Evolutionary conservation across 345 rosid species (phyloP).

Genomic region (Lumnitzera racemosa): DNA sequence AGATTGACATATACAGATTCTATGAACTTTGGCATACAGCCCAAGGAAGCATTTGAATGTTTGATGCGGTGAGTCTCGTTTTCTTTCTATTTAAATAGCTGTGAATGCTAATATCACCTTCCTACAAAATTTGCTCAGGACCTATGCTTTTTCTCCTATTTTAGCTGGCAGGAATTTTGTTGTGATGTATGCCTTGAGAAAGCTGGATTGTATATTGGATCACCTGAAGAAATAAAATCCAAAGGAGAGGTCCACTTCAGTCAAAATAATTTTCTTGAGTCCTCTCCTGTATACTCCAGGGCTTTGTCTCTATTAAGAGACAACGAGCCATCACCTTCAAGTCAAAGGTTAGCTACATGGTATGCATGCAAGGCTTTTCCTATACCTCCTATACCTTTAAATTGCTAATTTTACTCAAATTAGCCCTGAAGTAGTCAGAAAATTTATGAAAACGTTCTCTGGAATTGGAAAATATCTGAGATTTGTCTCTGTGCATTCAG

Average conservation of each 20-base stretch:
- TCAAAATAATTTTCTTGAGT: slow-evolving; percentile 27
- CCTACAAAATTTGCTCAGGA: slow-evolving; percentile 11
- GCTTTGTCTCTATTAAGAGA: slow-evolving; percentile 22
- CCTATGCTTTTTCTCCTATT: slow-evolving; percentile 12
- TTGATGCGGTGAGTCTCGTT: slow-evolving; percentile 58
- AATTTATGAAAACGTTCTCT: slow-evolving; percentile 2
- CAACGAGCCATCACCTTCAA: slow-evolving; percentile 35
- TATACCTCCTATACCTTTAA: no score
- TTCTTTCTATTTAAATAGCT: slow-evolving; percentile 3
- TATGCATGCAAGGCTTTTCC: slow-evolving; percentile 10
- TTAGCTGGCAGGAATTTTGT: slow-evolving; percentile 87
- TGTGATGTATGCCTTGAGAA: slow-evolving; percentile 67
- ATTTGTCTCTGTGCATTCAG: slow-evolving; percentile 23
- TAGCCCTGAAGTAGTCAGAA: no score
- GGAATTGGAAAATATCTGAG: slow-evolving; percentile 9
- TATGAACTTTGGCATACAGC: slow-evolving; percentile 34
- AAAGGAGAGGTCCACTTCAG: slow-evolving; percentile 17
- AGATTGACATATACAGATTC: slow-evolving; percentile 43
- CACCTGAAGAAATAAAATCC: slow-evolving; percentile 22
- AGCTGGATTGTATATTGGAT: slow-evolving; percentile 48
- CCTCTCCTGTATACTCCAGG: slow-evolving; percentile 22
- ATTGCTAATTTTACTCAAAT: background rate
- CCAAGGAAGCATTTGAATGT: slow-evolving; percentile 52
- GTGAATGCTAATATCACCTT: background rate
- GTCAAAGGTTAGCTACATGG: slow-evolving; percentile 38